Conservation (phyloP, 2,329 filamentous ascomycete genomes). For the Cladosporium sp. region DNA sequence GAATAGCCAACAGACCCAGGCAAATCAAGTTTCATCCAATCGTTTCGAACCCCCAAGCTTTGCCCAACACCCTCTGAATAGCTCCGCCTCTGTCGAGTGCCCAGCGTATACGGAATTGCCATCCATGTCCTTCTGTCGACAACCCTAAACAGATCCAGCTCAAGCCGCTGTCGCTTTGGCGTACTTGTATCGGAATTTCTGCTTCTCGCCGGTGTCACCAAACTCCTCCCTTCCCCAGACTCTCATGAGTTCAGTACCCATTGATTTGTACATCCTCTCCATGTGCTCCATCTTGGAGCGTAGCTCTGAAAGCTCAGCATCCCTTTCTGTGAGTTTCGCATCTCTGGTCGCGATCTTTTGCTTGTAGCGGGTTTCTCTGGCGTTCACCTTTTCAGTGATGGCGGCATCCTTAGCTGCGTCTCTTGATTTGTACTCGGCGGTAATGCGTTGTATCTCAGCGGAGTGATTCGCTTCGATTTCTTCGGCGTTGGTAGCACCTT, state of each 20-base stretch:
- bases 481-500: background rate
- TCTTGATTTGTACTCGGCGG: constrained; percentile 11
- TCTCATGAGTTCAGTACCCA: constrained; percentile 62
- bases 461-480: constrained; percentile 13
- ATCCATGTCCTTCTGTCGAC: background rate
- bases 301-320: constrained; percentile 28
- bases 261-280: constrained; percentile 33
- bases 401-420: constrained; percentile 14
- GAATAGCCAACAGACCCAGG: background rate
- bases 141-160: background rate
- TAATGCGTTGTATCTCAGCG: constrained; percentile 10
- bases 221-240: constrained; percentile 71
- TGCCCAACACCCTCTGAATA: background rate
- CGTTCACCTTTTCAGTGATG: constrained; percentile 6
- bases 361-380: constrained; percentile 13
- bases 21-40: background rate
- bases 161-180: constrained; percentile 10
- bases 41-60: background rate
- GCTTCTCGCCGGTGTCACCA: constrained; percentile 32
- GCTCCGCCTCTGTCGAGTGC: background rate
- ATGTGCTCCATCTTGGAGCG: constrained; percentile 26
- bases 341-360: constrained; percentile 7
- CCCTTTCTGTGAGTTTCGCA: constrained; percentile 22
- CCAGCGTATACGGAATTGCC: background rate
- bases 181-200: constrained; percentile 39